Evolutionary conservation across 805 yeast species (phyloP).

Genomic region (Yamadazyma akitaensis): DNA sequence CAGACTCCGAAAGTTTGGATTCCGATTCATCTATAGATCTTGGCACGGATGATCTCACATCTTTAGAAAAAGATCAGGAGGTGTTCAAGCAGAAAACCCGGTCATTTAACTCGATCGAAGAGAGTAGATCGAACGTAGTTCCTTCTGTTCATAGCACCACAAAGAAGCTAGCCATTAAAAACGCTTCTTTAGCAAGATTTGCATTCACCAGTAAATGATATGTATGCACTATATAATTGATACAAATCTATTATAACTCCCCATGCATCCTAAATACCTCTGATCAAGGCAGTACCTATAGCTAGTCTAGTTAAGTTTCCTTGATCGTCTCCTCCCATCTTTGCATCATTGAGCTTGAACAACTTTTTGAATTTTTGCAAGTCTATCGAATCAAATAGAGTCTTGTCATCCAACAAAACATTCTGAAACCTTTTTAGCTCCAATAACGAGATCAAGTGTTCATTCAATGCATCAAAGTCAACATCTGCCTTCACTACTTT

Average conservation of each 20-base stretch:
- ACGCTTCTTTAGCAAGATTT: conserved; percentile 13
- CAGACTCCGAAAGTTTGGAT: not conserved
- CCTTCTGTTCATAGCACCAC: not conserved
- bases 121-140: not conserved
- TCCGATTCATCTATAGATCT: conserved; percentile 2
- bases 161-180: conserved; percentile 3
- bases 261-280: conserved; percentile 37
- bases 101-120: not conserved
- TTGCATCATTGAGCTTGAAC: conserved; percentile 34
- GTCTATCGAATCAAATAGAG: conserved; percentile 20
- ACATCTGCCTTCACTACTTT: conserved; percentile 38
- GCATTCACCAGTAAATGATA: conserved; percentile 10
- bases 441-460: conserved; percentile 27
- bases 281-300: conserved; percentile 46
- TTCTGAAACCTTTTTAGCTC: conserved; percentile 7
- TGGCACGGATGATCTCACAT: conserved; percentile 2
- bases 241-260: not conserved
- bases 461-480: conserved; percentile 27
- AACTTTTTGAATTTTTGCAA: conserved; percentile 31
- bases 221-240: not conserved
- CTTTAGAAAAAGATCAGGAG: not conserved
- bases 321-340: conserved; percentile 15
- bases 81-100: not conserved
- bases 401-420: conserved; percentile 22
- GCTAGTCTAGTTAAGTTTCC: conserved; percentile 37